Evolutionary conservation across 1,284 basidiomycete genomes (phyloP), one percentile per base, ranked within the genome.

Genomic region (Phylloporus sp.): DNA sequence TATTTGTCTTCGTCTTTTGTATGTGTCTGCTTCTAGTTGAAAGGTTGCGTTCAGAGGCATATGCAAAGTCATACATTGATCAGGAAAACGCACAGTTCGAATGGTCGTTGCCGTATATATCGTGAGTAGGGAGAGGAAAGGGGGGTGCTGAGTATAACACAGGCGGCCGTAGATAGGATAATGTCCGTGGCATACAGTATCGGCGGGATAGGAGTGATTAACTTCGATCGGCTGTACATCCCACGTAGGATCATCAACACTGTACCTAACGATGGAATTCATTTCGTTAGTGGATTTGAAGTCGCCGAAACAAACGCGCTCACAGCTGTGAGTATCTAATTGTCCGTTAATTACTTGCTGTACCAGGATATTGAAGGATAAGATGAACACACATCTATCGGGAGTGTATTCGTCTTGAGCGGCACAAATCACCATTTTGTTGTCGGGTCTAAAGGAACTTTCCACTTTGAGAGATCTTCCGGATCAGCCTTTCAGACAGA

Each of bases 201-300:
- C 17, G 58, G 55, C 8, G 39, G 55, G 29, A 56, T 23, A 11
- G 17, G 20, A 20, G 57, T 14, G 23, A 63, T 57, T 12, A 27
- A 19, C 15, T 17, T 57, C 8, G 63, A 64, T 27, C 27, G 63
- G 10, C 17, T n/a, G 29, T 49, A 64, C 41, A 64, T 37, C 11
- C n/a, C 63, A 23, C 63, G 63, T 3, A 64, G 55, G n/a, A 64
- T 47, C 63, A 64, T 64, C 19, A 64, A 10, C 32, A 64, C 63
- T 64, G n/a, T 20, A 35, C 23, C 55, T 19, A 23, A 27, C 7
- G 20, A 20, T 35, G 17, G 23, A 29, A 29, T 55, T 32, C 53
- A 17, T 29, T 19, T 11, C 53, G 12, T 20, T 55, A 49, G 47
- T 12, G 47, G 5, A 5, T 49, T n/a, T 49, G 11, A 25, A 49